Evolutionary conservation across 352 stramenopile species (phyloP), one percentile per base, ranked within the genome.

Genomic region (Globisporangium barbulae): DNA sequence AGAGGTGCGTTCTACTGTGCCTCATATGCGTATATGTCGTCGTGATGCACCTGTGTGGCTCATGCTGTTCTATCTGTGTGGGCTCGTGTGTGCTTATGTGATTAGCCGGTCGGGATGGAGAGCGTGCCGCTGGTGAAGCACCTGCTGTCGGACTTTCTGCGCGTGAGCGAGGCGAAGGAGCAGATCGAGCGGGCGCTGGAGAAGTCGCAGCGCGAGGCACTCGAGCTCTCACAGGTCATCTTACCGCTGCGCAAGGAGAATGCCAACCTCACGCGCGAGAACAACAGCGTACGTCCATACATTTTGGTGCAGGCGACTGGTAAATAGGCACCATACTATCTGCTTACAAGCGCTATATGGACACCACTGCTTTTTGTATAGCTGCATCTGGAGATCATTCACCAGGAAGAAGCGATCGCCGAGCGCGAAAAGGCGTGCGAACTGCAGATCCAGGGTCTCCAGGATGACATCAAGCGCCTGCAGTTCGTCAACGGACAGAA

Each of bases 301-400:
- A 47, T 45, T 21, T 10, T 47, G 17, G 21, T 21, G 13, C 6
- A 21, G 3, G 5, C 22, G 41, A 4, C 1, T 47, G 17, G 41
- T 4, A 12, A 21, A 0, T 12, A 10, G 9, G 25, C 17, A 30
- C 17, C 12, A n/a, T 22, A 25, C 12, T 8, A 6, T 39, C 33
- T 17, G 25, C 19, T 39, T 21, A 56, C 50, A 30, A n/a, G 10
- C 39, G 9, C n/a, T 37, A 33, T 12, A 12, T 50, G 37, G 8
- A 19, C n/a, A n/a, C n/a, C n/a, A n/a, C n/a, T 49, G 53, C 12
- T 9, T 6, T 2, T 21, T 52, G 8, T 22, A 19, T 53, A 92
- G 83, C 74, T 93, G 7, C 82, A 91, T 63, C 53, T 91, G 48
- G 81, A 93, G 66, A 80, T 90, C 53, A 93, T 93, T 58, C 84